Percentiles rank a stretch among this genome's conserved stretches.
Evolutionary conservation across 345 rosid genomes (phyloP).

Genomic region (Salix brachista): DNA sequence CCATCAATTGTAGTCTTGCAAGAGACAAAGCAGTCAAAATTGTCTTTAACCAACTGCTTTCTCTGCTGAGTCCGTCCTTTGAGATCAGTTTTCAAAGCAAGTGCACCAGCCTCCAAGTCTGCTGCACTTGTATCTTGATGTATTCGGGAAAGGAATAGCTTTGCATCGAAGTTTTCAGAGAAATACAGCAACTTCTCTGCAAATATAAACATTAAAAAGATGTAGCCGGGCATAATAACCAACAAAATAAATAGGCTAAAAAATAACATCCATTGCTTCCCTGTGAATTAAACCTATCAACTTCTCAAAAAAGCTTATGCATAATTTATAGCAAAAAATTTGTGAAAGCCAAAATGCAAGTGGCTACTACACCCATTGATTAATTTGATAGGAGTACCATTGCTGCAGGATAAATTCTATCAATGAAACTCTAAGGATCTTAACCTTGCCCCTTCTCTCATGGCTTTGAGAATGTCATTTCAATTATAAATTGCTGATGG

Average conservation of each 20-base stretch:
- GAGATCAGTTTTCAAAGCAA: slow-evolving; percentile 88
- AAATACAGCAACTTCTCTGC: slow-evolving; percentile 89
- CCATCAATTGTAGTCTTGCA: slow-evolving; percentile 99
- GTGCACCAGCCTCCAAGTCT: slow-evolving; percentile 91
- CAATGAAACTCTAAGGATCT: not conserved
- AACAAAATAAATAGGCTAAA: slow-evolving; percentile 4
- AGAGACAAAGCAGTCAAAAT: slow-evolving; percentile 98
- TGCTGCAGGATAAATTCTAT: not conserved
- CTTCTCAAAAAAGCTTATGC: not conserved
- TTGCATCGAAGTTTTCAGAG: slow-evolving; percentile 84
- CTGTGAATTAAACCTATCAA: not conserved
- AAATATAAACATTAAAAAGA: slow-evolving; percentile 15
- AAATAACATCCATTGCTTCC: not conserved
- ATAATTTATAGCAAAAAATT: not conserved
- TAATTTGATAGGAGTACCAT: not conserved
- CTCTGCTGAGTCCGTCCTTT: slow-evolving; percentile 87
- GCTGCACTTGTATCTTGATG: slow-evolving; percentile 79
- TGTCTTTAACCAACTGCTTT: slow-evolving; percentile 93
- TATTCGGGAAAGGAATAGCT: slow-evolving; percentile 85
- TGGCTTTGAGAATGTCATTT: not conserved
- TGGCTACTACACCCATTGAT: not conserved
- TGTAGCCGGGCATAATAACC: not conserved
- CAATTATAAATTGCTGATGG: not conserved
- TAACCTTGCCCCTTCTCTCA: not conserved
- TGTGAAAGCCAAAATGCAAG: not conserved